phyloP scores from a whole-genome alignment of 441 rosid species.

The Erodium trifolium region DNA sequence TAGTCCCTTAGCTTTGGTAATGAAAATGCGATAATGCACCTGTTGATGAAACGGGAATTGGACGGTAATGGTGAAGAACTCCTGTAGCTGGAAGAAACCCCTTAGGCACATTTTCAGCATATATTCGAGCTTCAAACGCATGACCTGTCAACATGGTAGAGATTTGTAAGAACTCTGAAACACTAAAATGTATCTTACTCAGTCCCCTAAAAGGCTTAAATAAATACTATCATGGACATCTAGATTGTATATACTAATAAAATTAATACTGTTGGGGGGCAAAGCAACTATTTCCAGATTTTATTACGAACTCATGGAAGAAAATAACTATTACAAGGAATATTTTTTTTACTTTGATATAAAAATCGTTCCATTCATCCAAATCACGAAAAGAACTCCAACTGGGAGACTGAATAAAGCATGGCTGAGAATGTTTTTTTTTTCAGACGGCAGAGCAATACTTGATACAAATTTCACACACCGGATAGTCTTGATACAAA shows the following conservation, averaged over 20 bases:
- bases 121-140: slow-evolving; percentile 92
- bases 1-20: not conserved
- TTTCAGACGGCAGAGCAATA: not conserved
- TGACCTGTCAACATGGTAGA: slow-evolving; percentile 53
- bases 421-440: not conserved
- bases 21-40: slow-evolving; percentile 29
- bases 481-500: not conserved
- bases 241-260: not conserved
- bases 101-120: slow-evolving; percentile 89
- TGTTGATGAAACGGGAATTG: slow-evolving; percentile 58
- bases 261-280: not conserved
- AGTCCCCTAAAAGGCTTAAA: not conserved
- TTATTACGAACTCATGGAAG: not conserved
- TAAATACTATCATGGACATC: not conserved
- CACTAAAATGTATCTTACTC: not conserved
- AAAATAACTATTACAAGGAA: not conserved
- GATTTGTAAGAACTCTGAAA: not conserved
- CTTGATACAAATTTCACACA: not conserved
- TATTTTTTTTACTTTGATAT: not conserved
- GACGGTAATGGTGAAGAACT: slow-evolving; percentile 76
- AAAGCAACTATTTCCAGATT: not conserved
- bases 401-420: not conserved
- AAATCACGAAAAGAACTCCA: too few species aligned
- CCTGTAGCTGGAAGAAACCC: slow-evolving; percentile 98
- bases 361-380: not conserved